Evolutionary conservation across 148 eudicot species (phyloP), one percentile per base, ranked within the genome.

Genomic region (Rhododendron simsii): DNA sequence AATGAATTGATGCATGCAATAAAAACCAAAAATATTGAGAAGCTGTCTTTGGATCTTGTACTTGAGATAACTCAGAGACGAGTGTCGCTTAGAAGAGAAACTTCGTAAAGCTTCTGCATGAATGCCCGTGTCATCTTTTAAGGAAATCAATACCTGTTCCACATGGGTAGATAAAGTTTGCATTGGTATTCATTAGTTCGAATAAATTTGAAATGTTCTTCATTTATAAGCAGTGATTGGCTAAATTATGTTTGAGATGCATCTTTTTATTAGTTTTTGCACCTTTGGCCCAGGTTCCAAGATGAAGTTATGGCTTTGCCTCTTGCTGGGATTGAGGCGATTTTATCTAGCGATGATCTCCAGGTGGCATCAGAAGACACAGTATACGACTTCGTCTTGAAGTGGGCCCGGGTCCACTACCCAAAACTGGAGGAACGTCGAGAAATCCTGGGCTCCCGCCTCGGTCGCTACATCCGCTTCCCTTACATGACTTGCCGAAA

Each of bases 291-390:
- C 84, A 95, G 98, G 95, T 94, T 86, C 87, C 98, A 93, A 85
- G 95, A 95, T 3, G 98, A 96, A 91, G 93, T 95, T 78, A 88
- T 95, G 94, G 85, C 85, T 83, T 89, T 96, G 84, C 98, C 98
- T 57, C 94, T 96, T 83, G 93, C 98, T 80, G 98, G 98, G 81
- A 89, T 96, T 20, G 98, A 96, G 88, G 96, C 98, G 47, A 83
- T 96, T 84, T 88, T 96, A 81, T 90, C 93, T 21, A 96, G 95
- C 50, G 96, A 93, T 80, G 98, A 96, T 86, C 95, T 96, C 78
- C 98, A 96, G 51, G 96, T 96, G 85, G 96, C 98, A 85, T 96
- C 98, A 28, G 98, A 96, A 89, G 98, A 96, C 82, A 94, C 95
- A 2, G 94, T 96, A 9, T 96, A 95, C 37, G 98, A 96, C 80